These are phyloP conservation scores for Grigorovia yakushimaensis DNA, from an alignment of 805 yeast species.

Conservation along the genomic window DNA sequence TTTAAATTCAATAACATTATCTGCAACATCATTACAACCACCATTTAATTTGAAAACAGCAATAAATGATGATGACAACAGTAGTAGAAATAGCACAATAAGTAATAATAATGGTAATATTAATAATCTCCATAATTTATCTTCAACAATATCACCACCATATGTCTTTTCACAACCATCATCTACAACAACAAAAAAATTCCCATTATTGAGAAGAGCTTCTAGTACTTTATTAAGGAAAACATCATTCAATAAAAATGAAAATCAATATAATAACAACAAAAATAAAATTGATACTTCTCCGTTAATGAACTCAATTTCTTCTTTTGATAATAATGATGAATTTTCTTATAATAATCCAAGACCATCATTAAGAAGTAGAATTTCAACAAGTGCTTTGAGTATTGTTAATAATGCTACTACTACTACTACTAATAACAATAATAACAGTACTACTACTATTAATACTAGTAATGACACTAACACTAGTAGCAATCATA, in stretches of 20 bases:
- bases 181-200: slow-evolving; percentile 7
- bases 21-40: not conserved
- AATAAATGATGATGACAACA: not conserved
- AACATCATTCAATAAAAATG: slow-evolving; percentile 15
- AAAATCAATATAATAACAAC: slow-evolving; percentile 2
- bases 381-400: slow-evolving; percentile 1
- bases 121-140: not conserved
- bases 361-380: not conserved
- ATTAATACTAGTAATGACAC: not conserved
- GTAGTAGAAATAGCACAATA: too few relatives aligned
- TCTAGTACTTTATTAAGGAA: slow-evolving; percentile 25
- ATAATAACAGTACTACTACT: not conserved
- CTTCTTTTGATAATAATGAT: not conserved
- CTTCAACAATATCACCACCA: not conserved
- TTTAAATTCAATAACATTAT: not conserved
- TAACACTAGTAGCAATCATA: not conserved
- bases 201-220: slow-evolving; percentile 25
- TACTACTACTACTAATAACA: not conserved
- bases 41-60: not conserved
- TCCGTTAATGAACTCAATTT: not conserved
- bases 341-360: not conserved
- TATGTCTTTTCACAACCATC: not conserved
- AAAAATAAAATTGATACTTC: not conserved
- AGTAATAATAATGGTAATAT: not conserved
- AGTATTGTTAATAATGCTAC: not conserved